Evolutionary conservation across 2,329 filamentous ascomycete species (phyloP).

Genomic region (Phaeosphaeriaceae sp.): DNA sequence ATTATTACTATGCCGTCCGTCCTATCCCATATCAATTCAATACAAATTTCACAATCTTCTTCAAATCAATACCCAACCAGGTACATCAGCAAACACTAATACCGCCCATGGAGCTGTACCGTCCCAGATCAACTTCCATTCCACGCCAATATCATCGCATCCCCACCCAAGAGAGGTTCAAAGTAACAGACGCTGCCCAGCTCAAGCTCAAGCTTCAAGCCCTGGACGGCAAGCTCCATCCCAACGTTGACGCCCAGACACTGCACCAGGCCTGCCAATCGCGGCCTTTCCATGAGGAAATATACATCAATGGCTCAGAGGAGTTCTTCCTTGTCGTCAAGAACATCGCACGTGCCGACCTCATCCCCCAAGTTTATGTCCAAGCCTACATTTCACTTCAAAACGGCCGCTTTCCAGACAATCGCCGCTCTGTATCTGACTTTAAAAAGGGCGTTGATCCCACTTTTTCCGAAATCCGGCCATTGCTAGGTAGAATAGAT

Average conservation of each 20-base stretch:
- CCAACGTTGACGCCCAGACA: slow-evolving; percentile 3
- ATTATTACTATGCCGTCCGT: too few relatives aligned
- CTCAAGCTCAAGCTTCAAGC: slow-evolving; percentile 29
- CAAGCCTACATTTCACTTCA: slow-evolving; percentile 25
- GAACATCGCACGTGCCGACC: slow-evolving; percentile 19
- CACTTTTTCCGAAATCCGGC: slow-evolving; percentile 29
- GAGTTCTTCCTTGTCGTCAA: slow-evolving; percentile 25
- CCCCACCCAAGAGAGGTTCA: slow-evolving; percentile 15
- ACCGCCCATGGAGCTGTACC: slow-evolving; percentile 16
- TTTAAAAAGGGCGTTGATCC: slow-evolving; percentile 20
- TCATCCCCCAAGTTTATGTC: slow-evolving; percentile 25
- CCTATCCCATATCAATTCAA: too few relatives aligned
- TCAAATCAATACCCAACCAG: too few relatives aligned
- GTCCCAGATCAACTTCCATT: slow-evolving; percentile 10
- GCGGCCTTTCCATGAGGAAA: slow-evolving; percentile 10
- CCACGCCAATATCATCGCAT: slow-evolving; percentile 12
- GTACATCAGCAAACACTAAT: too few relatives aligned
- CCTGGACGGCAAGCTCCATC: slow-evolving; percentile 18
- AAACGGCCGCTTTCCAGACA: slow-evolving; percentile 19
- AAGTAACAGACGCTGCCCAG: slow-evolving; percentile 23
- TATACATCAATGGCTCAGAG: slow-evolving; percentile 27
- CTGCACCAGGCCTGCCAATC: slow-evolving; percentile 7
- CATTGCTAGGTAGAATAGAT: slow-evolving; percentile 24
- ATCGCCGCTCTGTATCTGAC: slow-evolving; percentile 15
- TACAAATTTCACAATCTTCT: too few relatives aligned